Evolutionary conservation across 352 stramenopile species (phyloP).

Genomic region (Globisporangium camurandrum): DNA sequence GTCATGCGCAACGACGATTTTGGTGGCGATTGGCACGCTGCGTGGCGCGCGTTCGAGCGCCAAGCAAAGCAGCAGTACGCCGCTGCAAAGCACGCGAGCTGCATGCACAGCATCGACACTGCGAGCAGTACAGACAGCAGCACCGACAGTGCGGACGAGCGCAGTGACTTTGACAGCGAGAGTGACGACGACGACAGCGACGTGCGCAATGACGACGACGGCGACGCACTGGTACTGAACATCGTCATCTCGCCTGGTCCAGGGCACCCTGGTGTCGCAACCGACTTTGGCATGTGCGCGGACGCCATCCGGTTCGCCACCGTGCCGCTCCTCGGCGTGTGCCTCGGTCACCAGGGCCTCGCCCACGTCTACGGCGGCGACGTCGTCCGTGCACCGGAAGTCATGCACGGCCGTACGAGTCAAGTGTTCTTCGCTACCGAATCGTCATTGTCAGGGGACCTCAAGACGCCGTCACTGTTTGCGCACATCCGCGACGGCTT

Average conservation of each 20-base stretch:
- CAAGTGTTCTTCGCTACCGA: conserved; percentile 28
- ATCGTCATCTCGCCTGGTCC: conserved; percentile 90
- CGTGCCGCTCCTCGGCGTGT: conserved; percentile 94
- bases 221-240: conserved; percentile 55
- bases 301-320: conserved; percentile 49
- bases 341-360: conserved; percentile 95
- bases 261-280: conserved; percentile 62
- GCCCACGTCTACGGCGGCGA: conserved; percentile 80
- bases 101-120: conserved; percentile 1
- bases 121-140: conserved; percentile 2
- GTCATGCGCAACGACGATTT: conserved; percentile 93
- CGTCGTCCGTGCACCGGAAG: conserved; percentile 76
- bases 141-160: neutral
- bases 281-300: conserved; percentile 87
- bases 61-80: conserved; percentile 20
- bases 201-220: conserved; percentile 12
- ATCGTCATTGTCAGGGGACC: too few relatives aligned
- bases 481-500: conserved; percentile 58
- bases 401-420: conserved; percentile 93
- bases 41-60: conserved; percentile 46
- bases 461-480: conserved; percentile 31
- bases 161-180: neutral
- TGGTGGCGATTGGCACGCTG: conserved; percentile 44
- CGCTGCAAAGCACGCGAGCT: conserved; percentile 5
- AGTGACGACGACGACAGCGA: neutral